phyloP scores from a whole-genome alignment of 805 yeast genomes.

The Cyberlindnera misumaiensis region DNA sequence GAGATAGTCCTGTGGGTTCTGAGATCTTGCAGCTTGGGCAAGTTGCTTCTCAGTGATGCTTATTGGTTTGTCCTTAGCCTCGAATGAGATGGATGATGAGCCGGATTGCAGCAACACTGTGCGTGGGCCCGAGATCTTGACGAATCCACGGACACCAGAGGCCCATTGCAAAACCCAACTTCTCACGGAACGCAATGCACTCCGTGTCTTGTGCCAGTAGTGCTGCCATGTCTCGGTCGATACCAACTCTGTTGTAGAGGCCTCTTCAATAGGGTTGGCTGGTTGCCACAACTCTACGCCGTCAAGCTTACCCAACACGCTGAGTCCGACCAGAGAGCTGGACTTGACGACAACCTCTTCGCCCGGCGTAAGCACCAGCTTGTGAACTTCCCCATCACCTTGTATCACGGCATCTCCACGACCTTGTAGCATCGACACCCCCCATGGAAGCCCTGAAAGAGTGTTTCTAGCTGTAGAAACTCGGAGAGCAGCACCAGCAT shows the following conservation, averaged over 20 bases:
- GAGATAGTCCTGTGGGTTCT: slow-evolving; percentile 35
- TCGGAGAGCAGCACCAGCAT: slow-evolving; percentile 44
- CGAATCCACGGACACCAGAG: slow-evolving; percentile 8
- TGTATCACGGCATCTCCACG: slow-evolving; percentile 50
- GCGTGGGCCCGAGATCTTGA: slow-evolving; percentile 47
- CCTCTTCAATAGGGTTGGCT: background rate
- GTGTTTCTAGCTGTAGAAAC: slow-evolving; percentile 29
- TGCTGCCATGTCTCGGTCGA: slow-evolving; percentile 1
- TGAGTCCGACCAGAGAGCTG: slow-evolving; percentile 41
- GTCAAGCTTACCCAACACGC: slow-evolving; percentile 35
- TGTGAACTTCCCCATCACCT: slow-evolving; percentile 50
- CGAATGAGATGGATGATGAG: background rate
- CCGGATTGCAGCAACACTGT: slow-evolving; percentile 16
- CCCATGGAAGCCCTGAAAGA: slow-evolving; percentile 32
- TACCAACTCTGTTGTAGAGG: background rate
- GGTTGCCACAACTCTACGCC: slow-evolving; percentile 6
- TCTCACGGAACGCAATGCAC: background rate
- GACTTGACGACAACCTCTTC: slow-evolving; percentile 45
- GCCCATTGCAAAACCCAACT: background rate
- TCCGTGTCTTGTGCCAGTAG: background rate
- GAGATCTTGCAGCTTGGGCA: background rate
- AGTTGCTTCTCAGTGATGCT: slow-evolving; percentile 8
- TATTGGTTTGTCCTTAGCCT: slow-evolving; percentile 2
- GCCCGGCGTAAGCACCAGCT: slow-evolving; percentile 34
- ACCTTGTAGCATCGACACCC: slow-evolving; percentile 46